Conservation (phyloP, 768 basidiomycete genomes). For the Cantharellus cinnabarinus region DNA sequence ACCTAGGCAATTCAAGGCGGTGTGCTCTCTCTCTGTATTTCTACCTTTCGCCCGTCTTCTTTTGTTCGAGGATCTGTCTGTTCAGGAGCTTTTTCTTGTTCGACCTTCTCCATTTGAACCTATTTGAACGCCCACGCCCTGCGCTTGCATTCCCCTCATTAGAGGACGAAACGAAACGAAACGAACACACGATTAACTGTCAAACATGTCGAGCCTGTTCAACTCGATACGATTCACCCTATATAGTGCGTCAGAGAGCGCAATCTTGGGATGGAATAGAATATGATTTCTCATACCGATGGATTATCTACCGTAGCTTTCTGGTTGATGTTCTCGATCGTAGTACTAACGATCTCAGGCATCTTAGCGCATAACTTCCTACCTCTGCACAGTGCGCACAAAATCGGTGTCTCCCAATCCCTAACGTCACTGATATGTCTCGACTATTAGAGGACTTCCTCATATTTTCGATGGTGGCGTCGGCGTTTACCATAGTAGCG, state of each 20-base stretch:
- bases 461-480: not conserved
- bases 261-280: not conserved
- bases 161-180: no score
- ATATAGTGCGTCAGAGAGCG: not conserved
- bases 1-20: no score
- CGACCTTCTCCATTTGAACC: no score
- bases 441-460: not conserved
- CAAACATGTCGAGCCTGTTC: no score
- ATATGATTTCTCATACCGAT: not conserved
- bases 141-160: no score
- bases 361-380: not conserved
- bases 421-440: not conserved
- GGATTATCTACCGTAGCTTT: not conserved
- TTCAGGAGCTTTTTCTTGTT: no score
- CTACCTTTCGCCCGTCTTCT: no score
- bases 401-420: not conserved
- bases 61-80: no score
- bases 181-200: no score
- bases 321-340: not conserved
- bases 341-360: not conserved
- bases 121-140: no score
- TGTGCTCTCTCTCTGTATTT: no score
- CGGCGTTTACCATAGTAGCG: not conserved
- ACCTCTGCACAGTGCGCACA: not conserved
- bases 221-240: not conserved